Percentiles rank a stretch among this genome's conserved stretches.
Evolutionary conservation across 768 basidiomycete species (phyloP).

Genomic region (Gymnopilus dilepis): DNA sequence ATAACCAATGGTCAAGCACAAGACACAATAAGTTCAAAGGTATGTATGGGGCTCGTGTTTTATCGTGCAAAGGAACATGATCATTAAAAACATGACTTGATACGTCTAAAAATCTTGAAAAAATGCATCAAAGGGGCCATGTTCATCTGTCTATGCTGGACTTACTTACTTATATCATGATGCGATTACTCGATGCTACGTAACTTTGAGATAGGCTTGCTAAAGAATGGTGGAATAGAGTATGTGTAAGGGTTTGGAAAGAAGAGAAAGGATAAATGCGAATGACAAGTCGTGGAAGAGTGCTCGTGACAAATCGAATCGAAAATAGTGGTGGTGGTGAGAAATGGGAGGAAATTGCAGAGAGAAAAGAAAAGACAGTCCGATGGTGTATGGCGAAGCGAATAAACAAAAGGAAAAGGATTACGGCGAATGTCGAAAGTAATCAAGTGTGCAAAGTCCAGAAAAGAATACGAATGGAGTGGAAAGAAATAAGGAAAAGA

Average conservation of each 20-base stretch:
- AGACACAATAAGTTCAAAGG: too few relatives aligned
- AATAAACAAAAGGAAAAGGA: background rate
- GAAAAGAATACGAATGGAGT: background rate
- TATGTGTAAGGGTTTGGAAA: background rate
- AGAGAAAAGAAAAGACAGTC: background rate
- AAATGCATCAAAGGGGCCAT: background rate
- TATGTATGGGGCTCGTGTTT: too few relatives aligned
- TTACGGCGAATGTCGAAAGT: background rate
- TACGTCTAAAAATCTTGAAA: background rate
- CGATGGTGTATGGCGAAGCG: background rate
- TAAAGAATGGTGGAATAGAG: conserved; percentile 1
- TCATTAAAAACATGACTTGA: background rate
- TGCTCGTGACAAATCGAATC: conserved; percentile 3
- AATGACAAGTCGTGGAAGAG: background rate
- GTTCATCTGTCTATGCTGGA: background rate
- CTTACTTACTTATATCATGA: background rate
- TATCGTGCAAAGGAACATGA: too few relatives aligned
- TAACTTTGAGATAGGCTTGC: background rate
- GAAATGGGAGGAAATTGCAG: background rate
- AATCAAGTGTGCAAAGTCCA: background rate
- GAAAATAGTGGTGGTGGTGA: background rate
- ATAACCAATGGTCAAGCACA: background rate
- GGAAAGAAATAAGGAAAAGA: background rate
- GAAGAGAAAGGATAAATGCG: background rate
- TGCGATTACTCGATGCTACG: conserved; percentile 1